Base-by-base conservation (phyloP, 257 asterid genomes). In the Scutellaria minor region DNA sequence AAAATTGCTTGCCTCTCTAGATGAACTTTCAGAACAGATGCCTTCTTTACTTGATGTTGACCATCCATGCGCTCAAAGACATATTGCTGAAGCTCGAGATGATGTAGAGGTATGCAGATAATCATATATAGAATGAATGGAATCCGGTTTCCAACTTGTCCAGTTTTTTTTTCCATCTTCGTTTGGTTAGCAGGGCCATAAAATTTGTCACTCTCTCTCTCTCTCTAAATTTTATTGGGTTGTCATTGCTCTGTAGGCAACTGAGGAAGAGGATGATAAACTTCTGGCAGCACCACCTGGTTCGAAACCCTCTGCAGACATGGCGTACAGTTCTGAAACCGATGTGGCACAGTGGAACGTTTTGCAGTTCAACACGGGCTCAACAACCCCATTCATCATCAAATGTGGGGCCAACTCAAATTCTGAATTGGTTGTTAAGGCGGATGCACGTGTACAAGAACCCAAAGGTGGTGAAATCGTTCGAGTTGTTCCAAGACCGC, bases 261-360 rank as follows among this genome's bases (percentile, higher is more conserved):
- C 88, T 44, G 44, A 87, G 3, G 98, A 92, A 82, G 97, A 90
- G 84, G 98, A 88, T 1, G 97, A 91, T 72, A 88, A 78, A 71
- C 80, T 70, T 64, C 81, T 78, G 15, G 89, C 82, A 9, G 31
- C 79, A 55, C 40, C 79, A 61, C 80, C 60, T 42, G 78, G 86
- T 66, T 76, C 89, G 56, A 86, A 65, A 73, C 64, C 53, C n/a
- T 50, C 81, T 27, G 76, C 80, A 58, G 88, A 84, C 54, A 37
- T 68, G 40, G 73, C 85, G 15, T 70, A 77, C 8, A 78, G 83
- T 56, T 78, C 79, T n/a, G 98, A 92, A 78, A 90, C 86, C 0
- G 99, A 90, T n/a, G 99, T 95, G 76, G 84, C 91, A 0, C 99
- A 95, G 76, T 95, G 99, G 99, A 95, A 95, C 5, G 94, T 95